These are phyloP conservation scores for Sistotremastrum suecicum DNA, from an alignment of 768 basidiomycete genomes.

Conservation along the genomic window DNA sequence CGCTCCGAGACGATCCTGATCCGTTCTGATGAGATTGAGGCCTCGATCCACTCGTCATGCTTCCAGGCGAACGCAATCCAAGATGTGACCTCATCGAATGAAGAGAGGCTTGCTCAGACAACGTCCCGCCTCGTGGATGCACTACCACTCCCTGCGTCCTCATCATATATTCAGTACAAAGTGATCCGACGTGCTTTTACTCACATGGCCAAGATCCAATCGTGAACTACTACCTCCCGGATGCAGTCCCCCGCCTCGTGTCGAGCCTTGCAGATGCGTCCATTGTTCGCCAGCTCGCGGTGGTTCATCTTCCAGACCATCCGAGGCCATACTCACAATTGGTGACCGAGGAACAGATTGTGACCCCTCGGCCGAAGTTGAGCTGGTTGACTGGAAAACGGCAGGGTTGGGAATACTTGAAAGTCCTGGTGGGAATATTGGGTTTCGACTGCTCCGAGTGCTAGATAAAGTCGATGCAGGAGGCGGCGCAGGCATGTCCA, in stretches of 20 bases:
- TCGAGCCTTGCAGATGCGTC: slow-evolving; percentile 31
- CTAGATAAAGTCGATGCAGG: slow-evolving; percentile 37
- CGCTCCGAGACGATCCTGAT: slow-evolving; percentile 35
- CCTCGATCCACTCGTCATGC: neutral
- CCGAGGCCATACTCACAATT: slow-evolving; percentile 10
- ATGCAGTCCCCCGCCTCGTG: slow-evolving; percentile 18
- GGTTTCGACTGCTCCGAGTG: too few relatives aligned
- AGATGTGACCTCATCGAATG: slow-evolving; percentile 49
- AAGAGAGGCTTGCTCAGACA: slow-evolving; percentile 54
- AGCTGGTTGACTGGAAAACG: too few relatives aligned
- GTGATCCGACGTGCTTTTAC: too few relatives aligned
- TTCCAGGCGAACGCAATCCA: slow-evolving; percentile 30
- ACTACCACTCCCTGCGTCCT: slow-evolving; percentile 15
- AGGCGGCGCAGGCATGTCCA: slow-evolving; percentile 45
- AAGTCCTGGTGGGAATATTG: too few relatives aligned
- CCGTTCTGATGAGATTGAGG: slow-evolving; percentile 20
- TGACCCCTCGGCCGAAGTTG: neutral
- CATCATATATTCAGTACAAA: too few relatives aligned
- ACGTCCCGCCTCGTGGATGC: slow-evolving; percentile 23
- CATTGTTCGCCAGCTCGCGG: slow-evolving; percentile 48
- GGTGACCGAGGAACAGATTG: neutral
- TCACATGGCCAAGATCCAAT: too few relatives aligned
- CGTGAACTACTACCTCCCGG: too few relatives aligned
- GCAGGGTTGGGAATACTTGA: too few relatives aligned
- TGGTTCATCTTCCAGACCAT: slow-evolving; percentile 57